A percentile compares a stretch with the other conserved stretches of the same genome.
These are phyloP conservation scores for Aechmea fasciata DNA, from an alignment of 176 grass and related monocot species.

Conservation along the genomic window DNA sequence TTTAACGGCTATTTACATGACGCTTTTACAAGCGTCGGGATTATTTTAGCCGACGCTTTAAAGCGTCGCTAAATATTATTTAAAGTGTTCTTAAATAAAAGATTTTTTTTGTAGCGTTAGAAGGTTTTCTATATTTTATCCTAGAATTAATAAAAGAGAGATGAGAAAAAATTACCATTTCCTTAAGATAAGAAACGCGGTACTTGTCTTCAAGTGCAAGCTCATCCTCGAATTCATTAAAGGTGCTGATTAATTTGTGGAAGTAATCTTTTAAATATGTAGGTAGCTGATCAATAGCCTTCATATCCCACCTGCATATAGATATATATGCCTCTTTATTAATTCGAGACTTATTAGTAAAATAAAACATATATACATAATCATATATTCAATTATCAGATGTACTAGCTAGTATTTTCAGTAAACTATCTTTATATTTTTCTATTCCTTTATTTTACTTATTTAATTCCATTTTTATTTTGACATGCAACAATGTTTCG, in stretches of 20 bases:
- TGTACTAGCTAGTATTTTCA: too few relatives aligned
- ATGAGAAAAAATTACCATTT: neutral
- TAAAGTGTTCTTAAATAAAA: too few relatives aligned
- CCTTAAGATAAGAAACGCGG: slow-evolving; percentile 11
- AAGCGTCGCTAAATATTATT: too few relatives aligned
- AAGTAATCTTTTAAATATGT: slow-evolving; percentile 25
- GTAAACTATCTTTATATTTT: too few relatives aligned
- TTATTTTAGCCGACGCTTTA: too few relatives aligned
- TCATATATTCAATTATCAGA: neutral
- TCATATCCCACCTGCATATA: slow-evolving; percentile 33
- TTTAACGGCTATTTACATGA: too few relatives aligned
- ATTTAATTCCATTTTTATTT: too few relatives aligned
- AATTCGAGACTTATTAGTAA: neutral
- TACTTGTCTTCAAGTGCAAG: slow-evolving; percentile 20
- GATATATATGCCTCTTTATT: neutral
- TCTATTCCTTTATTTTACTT: too few relatives aligned
- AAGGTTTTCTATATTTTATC: too few relatives aligned
- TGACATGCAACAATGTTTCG: too few relatives aligned
- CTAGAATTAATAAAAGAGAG: neutral
- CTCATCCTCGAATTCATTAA: slow-evolving; percentile 25
- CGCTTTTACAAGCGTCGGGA: too few relatives aligned
- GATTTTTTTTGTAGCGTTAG: too few relatives aligned
- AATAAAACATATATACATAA: neutral
- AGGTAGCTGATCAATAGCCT: slow-evolving; percentile 6
- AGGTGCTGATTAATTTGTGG: slow-evolving; percentile 12